phyloP scores from a whole-genome alignment of 768 basidiomycete genomes.

The Boletus eberwhitei region DNA sequence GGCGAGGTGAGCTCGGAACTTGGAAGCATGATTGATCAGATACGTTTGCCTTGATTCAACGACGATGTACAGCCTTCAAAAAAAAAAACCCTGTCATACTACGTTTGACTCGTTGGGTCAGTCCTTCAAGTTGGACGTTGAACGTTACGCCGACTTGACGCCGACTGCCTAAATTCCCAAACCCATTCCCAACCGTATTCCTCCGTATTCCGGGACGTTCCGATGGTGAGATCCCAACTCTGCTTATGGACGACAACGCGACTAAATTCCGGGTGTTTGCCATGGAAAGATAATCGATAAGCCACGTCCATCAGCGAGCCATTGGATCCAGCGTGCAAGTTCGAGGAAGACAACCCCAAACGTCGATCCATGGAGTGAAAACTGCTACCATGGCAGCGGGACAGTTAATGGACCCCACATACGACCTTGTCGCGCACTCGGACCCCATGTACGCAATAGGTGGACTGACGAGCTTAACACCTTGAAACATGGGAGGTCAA shows the following conservation, averaged over 20 bases:
- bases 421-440: neutral
- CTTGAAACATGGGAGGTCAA: neutral
- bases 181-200: neutral
- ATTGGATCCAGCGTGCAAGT: neutral
- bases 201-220: neutral
- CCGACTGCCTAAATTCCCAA: too few relatives aligned
- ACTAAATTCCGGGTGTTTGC: too few relatives aligned
- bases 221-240: neutral
- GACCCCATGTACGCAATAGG: neutral
- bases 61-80: too few relatives aligned
- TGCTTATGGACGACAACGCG: neutral
- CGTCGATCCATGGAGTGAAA: too few relatives aligned
- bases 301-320: neutral
- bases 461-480: neutral
- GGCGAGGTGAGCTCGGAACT: neutral
- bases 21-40: too few relatives aligned
- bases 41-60: too few relatives aligned
- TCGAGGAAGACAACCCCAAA: neutral
- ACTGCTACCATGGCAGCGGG: neutral
- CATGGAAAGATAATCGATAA: neutral
- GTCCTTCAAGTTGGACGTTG: too few relatives aligned
- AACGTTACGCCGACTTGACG: too few relatives aligned
- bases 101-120: neutral
- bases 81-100: too few relatives aligned
- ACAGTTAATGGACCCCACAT: too few relatives aligned